phyloP scores from a whole-genome alignment of 1,139 yeast genomes.

The Ashbya aceris region DNA sequence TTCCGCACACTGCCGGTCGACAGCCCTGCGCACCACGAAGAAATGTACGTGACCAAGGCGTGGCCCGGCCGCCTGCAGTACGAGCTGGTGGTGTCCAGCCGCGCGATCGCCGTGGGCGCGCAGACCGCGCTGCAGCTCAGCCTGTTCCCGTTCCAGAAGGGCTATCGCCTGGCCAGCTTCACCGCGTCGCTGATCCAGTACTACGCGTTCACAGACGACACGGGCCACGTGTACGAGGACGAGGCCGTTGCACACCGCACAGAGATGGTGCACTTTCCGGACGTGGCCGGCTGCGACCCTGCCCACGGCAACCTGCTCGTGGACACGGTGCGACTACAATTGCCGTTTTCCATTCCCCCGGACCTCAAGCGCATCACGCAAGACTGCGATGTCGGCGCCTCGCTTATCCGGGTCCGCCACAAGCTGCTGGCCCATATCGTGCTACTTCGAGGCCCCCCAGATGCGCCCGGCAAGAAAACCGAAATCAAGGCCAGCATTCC shows the following conservation, averaged over 20 bases:
- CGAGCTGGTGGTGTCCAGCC: conserved; percentile 45
- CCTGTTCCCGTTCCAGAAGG: conserved; percentile 53
- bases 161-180: conserved; percentile 40
- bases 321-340: conserved; percentile 46
- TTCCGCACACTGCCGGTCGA: conserved; percentile 47
- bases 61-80: conserved; percentile 64
- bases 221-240: conserved; percentile 34
- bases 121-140: conserved; percentile 42
- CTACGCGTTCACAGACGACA: conserved; percentile 35
- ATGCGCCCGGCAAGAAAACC: conserved; percentile 10
- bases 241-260: conserved; percentile 36
- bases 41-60: conserved; percentile 49
- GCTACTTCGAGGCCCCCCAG: conserved; percentile 7
- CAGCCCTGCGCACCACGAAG: conserved; percentile 43
- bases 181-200: conserved; percentile 46
- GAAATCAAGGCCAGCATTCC: conserved; percentile 49
- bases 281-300: conserved; percentile 30
- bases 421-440: conserved; percentile 19
- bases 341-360: conserved; percentile 43
- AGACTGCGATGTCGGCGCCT: conserved; percentile 43
- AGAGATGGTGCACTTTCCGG: conserved; percentile 32
- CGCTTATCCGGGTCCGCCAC: conserved; percentile 33
- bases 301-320: conserved; percentile 27
- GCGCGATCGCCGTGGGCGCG: conserved; percentile 56
- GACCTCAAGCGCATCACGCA: conserved; percentile 47